Evolutionary conservation across 208 protist species (phyloP).

Genomic region (Tritrichomonas foetus): DNA sequence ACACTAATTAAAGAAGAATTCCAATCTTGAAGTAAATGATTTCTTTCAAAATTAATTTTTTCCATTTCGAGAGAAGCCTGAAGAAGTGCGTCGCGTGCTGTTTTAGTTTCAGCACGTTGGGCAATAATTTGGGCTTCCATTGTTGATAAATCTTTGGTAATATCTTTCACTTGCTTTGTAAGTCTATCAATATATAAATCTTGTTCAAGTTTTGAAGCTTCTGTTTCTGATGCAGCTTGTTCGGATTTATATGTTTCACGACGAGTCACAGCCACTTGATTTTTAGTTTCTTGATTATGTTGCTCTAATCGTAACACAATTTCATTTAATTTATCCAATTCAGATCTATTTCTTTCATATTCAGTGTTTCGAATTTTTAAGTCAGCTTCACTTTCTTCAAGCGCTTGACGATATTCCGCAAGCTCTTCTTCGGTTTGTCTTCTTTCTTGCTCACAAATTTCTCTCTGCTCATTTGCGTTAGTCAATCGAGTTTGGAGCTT

Average conservation of each 20-base stretch:
- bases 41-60: constrained; percentile 4
- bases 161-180: constrained; percentile 18
- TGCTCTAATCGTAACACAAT: not conserved
- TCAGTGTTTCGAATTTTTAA: not conserved
- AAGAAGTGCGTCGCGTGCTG: not conserved
- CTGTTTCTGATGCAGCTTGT: not conserved
- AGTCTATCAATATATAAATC: constrained; percentile 22
- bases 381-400: not conserved
- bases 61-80: constrained; percentile 36
- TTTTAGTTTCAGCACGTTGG: not conserved
- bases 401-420: not conserved
- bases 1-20: not conserved
- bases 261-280: constrained; percentile 8
- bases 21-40: not conserved
- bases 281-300: constrained; percentile 18
- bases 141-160: not conserved
- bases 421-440: not conserved
- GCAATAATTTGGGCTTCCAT: constrained; percentile 25
- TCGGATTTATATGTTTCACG: constrained; percentile 40
- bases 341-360: not conserved
- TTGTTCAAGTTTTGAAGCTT: constrained; percentile 8
- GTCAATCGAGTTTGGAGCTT: not conserved
- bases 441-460: not conserved
- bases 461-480: not conserved
- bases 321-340: constrained; percentile 34